A percentile compares a stretch with the other conserved stretches of the same genome.
These are phyloP conservation scores for Sedum album DNA, from an alignment of 164 flowering plant species.

Conservation along the genomic window DNA sequence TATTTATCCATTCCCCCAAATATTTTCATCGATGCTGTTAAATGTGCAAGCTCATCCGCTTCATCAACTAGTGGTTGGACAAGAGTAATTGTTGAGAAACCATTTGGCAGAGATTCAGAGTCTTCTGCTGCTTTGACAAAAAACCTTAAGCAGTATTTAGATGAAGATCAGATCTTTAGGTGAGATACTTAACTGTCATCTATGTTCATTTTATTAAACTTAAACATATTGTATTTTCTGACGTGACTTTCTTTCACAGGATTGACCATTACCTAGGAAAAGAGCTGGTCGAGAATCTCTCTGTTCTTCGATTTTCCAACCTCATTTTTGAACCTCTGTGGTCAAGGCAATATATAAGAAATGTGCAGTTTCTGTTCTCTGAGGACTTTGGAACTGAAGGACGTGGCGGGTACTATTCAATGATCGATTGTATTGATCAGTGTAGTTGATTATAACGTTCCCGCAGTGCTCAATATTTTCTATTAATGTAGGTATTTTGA, in stretches of 20 bases:
- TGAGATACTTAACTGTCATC: constrained; percentile 8
- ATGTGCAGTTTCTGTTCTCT: background rate
- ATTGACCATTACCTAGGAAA: background rate
- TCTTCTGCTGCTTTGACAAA: constrained; percentile 83
- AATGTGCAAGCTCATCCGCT: constrained; percentile 70
- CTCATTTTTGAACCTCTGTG: background rate
- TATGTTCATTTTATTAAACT: background rate
- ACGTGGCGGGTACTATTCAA: background rate
- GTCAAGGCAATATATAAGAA: background rate
- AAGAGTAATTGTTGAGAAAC: constrained; percentile 93
- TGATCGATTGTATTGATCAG: background rate
- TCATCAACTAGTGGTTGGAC: constrained; percentile 91
- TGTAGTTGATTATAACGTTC: background rate
- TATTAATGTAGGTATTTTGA: constrained; percentile 70
- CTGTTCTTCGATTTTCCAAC: background rate
- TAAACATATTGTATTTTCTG: background rate
- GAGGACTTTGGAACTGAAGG: background rate
- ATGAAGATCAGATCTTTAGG: constrained; percentile 94
- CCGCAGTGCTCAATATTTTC: background rate
- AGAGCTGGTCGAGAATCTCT: background rate
- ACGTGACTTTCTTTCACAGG: background rate
- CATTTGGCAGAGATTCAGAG: constrained; percentile 91
- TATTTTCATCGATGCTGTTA: constrained; percentile 74
- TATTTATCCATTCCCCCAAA: constrained; percentile 92
- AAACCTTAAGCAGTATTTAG: constrained; percentile 61